Base-by-base conservation (phyloP, 805 yeast genomes). In the Wickerhamiella cacticola region DNA sequence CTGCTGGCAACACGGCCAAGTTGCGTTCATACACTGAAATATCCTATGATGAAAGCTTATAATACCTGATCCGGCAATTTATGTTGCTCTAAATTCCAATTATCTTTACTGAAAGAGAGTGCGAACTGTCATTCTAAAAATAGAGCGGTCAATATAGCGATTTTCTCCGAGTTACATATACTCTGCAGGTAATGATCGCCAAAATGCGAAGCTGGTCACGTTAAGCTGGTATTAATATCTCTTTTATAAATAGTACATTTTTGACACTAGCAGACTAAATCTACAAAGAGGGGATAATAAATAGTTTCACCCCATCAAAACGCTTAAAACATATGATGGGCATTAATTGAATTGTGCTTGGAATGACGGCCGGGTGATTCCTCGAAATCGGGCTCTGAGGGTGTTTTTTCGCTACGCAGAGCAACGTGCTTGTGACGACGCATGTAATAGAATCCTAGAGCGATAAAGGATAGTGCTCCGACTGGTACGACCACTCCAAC, bases 401-500 rank as follows among this genome's bases (percentile, higher is more conserved):
- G 35, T 23, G 29, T 23, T 23, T 25, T 18, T 15, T 39, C 35
- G 18, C 16, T 39, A 16, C 22, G 34, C 12, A 33, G 38, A 25
- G 24, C 31, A 18, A 15, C n/a, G 33, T 26, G 29, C 23, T 29
- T 28, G 26, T 38, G 47, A 23, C 45, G 34, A 12, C 47, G 34
- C 26, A 44, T 15, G 23, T 24, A 44, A 26, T 31, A 44, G 19
- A 44, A 44, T 3, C 47, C 41, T 13, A 44, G 33, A 5, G 41
- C 47, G 5, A 44, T 15, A 19, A 44, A 4, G 1, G 47, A 44
- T 3, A 44, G 41, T 7, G 47, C 47, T 5, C 47, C 47, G 19
- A 44, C 47, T 2, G 47, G 47, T 7, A 44, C 41, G 7, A 44
- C 47, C 3, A 44, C 47, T 3, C 47, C 47, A 2, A 24, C 33